Evolutionary conservation across 1,139 yeast genomes (phyloP).

Genomic region (Debaryomyces coudertii): DNA sequence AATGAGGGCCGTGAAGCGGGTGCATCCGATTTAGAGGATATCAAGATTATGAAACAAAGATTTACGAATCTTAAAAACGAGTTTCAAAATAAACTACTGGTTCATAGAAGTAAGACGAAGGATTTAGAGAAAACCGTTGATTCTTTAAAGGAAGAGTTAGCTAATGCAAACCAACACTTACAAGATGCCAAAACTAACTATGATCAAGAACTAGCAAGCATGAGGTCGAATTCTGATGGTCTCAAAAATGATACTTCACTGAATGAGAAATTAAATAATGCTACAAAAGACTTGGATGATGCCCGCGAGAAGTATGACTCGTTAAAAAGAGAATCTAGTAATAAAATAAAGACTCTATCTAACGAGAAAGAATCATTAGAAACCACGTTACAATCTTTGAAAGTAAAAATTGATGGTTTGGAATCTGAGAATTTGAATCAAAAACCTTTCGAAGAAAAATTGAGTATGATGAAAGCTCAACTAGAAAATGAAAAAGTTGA

Average conservation of each 20-base stretch:
- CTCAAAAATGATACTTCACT: slow-evolving; percentile 11
- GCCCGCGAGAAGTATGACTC: slow-evolving; percentile 16
- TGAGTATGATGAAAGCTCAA: slow-evolving; percentile 20
- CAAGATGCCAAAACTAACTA: slow-evolving; percentile 14
- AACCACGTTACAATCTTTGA: slow-evolving; percentile 9
- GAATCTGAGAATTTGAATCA: slow-evolving; percentile 8
- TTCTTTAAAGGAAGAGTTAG: slow-evolving; percentile 26
- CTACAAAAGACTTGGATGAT: slow-evolving; percentile 13
- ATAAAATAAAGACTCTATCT: slow-evolving; percentile 13
- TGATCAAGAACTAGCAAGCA: slow-evolving; percentile 15
- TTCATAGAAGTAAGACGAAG: slow-evolving; percentile 26
- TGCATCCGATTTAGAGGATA: slow-evolving; percentile 23
- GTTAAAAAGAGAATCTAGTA: slow-evolving; percentile 18
- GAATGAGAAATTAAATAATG: slow-evolving; percentile 12
- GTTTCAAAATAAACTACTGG: slow-evolving; percentile 30
- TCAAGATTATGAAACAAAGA: slow-evolving; percentile 32
- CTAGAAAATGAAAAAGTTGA: slow-evolving; percentile 23
- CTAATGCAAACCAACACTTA: slow-evolving; percentile 11
- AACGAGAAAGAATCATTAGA: slow-evolving; percentile 18
- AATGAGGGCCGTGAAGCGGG: slow-evolving; percentile 11
- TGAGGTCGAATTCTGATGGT: slow-evolving; percentile 2
- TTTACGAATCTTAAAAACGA: slow-evolving; percentile 39
- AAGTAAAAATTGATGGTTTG: slow-evolving; percentile 6
- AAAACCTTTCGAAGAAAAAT: slow-evolving; percentile 15
- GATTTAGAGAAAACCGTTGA: slow-evolving; percentile 28